Base-by-base conservation (phyloP, 768 basidiomycete species). In the Serendipita sp. region DNA sequence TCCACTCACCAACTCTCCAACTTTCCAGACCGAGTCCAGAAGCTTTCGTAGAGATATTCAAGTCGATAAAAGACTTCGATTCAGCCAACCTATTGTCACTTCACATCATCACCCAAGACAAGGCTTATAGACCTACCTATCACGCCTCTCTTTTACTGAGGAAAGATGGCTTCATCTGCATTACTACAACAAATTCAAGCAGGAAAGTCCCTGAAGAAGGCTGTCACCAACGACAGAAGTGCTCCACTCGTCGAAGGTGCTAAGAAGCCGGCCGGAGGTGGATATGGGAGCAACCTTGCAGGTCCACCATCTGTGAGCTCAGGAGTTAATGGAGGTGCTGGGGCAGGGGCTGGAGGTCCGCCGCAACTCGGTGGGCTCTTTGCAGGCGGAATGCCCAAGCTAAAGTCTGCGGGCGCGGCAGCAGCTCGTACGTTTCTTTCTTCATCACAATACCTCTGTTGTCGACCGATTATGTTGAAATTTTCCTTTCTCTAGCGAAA, bases 351-450 rank as follows among this genome's bases (percentile, higher is more conserved):
- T 4, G 75, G 71, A n/a, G 83, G 78, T 4, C 83, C 91, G 31
- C 88, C 90, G 29, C 91, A 93, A 72, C 76, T 94, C 3, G 92
- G 83, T 36, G 85, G 83, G 1, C 74, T 96, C 10, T 94, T 96
- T 70, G 91, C 92, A 50, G 91, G 90, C 15, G 92, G 93, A 1
- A 84, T 95, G 77, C 93, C 93, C 3, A 93, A 88, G 71, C 72
- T 95, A 70, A 94, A 87, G 76, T 83, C 90, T 50, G 80, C 87
- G n/a, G 87, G 83, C 11, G 80, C 82, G 64, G 78, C 70, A 63
- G 79, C 76, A 72, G 73, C 78, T 64, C 81, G 87, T 86, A 70
- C 65, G 78, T 68, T 63, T 48, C 48, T 66, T 66, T 63, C 46
- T 66, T 44, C 48, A 63, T 27, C 27, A 18, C n/a, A 44, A 23